A percentile compares a stretch with the other conserved stretches of the same genome.
These are phyloP conservation scores for Irpex rosettiformis DNA, from an alignment of 1,284 basidiomycete species.

Conservation along the genomic window DNA sequence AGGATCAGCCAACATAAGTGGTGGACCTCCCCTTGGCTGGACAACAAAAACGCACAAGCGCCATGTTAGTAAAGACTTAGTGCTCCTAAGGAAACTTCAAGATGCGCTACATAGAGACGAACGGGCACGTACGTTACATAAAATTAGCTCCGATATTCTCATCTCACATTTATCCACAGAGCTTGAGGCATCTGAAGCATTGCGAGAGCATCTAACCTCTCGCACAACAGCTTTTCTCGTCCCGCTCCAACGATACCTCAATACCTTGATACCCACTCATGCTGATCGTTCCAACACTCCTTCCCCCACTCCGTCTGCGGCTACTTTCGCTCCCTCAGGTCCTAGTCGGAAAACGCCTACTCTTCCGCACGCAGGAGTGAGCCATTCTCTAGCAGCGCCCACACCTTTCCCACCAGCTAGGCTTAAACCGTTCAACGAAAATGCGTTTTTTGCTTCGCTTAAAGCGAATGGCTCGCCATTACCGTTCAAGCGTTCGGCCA, in stretches of 20 bases:
- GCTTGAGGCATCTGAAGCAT: slow-evolving; percentile 58
- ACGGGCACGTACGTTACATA: slow-evolving; percentile 44
- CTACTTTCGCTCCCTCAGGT: slow-evolving; percentile 5
- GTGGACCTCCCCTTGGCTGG: slow-evolving; percentile 68
- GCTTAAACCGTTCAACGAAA: slow-evolving; percentile 77
- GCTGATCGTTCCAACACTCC: slow-evolving; percentile 21
- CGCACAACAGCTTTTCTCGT: slow-evolving; percentile 89
- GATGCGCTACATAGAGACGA: slow-evolving; percentile 48
- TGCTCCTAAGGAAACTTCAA: slow-evolving; percentile 68
- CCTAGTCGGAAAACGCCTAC: slow-evolving; percentile 2
- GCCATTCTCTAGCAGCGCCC: neutral
- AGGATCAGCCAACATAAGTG: slow-evolving; percentile 19
- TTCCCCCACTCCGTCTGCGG: slow-evolving; percentile 8
- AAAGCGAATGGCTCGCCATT: slow-evolving; percentile 76
- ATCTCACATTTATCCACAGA: slow-evolving; percentile 34
- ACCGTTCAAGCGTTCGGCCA: slow-evolving; percentile 66
- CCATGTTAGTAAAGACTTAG: slow-evolving; percentile 81
- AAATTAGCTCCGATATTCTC: neutral
- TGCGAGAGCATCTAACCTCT: slow-evolving; percentile 85
- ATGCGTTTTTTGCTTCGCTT: slow-evolving; percentile 79
- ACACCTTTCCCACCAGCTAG: slow-evolving; percentile 22
- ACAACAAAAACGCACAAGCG: slow-evolving; percentile 78
- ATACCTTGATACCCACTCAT: slow-evolving; percentile 79
- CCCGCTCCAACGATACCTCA: slow-evolving; percentile 91
- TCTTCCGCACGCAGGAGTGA: slow-evolving; percentile 2